These are phyloP conservation scores for Cladosporium oxysporum DNA, from an alignment of 2,329 filamentous ascomycete species.

Conservation along the genomic window DNA sequence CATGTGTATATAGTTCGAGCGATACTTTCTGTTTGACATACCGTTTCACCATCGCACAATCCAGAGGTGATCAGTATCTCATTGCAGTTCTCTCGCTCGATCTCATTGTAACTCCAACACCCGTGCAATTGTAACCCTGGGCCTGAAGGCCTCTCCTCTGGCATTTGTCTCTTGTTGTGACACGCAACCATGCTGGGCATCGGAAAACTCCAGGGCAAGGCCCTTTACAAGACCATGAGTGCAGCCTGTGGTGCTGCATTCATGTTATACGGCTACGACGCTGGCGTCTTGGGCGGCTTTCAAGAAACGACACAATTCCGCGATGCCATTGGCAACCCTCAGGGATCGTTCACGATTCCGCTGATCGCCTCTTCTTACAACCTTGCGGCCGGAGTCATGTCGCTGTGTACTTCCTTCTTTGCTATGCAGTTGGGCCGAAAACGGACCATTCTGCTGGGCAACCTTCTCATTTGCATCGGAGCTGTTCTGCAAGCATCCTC, in stretches of 20 bases:
- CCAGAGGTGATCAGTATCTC: not conserved
- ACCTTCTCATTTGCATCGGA: conserved; percentile 34
- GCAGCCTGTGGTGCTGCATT: conserved; percentile 33
- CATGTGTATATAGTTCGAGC: not conserved
- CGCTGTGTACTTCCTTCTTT: conserved; percentile 25
- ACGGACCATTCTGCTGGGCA: conserved; percentile 35
- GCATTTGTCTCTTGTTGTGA: not conserved
- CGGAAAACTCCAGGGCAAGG: conserved; percentile 28
- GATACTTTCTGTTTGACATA: not conserved
- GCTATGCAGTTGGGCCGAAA: conserved; percentile 34
- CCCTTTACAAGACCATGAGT: conserved; percentile 35
- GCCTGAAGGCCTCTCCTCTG: not conserved
- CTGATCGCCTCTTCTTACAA: conserved; percentile 32
- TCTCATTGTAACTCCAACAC: not conserved
- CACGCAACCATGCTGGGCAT: conserved; percentile 20
- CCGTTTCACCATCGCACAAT: not conserved
- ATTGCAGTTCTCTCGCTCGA: not conserved
- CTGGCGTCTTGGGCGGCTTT: conserved; percentile 21
- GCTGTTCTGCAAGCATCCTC: conserved; percentile 34
- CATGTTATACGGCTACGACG: conserved; percentile 23
- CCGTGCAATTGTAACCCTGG: not conserved
- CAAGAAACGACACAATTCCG: conserved; percentile 21
- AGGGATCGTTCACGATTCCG: conserved; percentile 41
- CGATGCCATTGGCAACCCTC: conserved; percentile 44
- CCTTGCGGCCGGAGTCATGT: conserved; percentile 28